Evolutionary conservation across 306 rosid species (phyloP), one percentile per base, ranked within the genome.

Genomic region (Vigna unguiculata): DNA sequence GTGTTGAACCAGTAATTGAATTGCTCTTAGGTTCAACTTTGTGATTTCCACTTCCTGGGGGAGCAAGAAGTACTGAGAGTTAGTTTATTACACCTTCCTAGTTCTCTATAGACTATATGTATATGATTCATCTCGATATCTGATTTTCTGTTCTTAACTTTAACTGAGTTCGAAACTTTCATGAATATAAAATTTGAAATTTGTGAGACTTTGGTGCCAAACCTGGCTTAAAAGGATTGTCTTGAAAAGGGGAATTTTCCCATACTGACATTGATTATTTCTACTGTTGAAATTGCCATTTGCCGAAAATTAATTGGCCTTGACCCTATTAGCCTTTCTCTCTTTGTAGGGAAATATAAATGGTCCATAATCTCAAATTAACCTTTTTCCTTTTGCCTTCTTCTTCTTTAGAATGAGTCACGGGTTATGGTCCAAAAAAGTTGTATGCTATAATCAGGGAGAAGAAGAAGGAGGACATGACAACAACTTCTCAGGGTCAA

Each of bases 401-500:
- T 82, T 65, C 75, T 74, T 81, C 67, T 59, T 51, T 58, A 68
- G 66, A 78, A 73, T 62, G 59, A 51, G 62, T 83, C 80, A 66
- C 80, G 83, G 83, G 83, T 73, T 21, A 72, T 78, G 83, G 83
- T 66, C 80, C 83, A 72, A 28, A 73, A 66, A 43, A 55, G 81
- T 60, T 61, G 22, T 14, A 80, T 78, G 75, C 83, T 41, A 67
- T 73, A 59, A 67, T 58, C 43, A 67, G 40, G 64, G 54, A 28
- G 72, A 34, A 73, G 40, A 57, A 59, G 7, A 70, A 70, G 70
- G 15, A 30, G 12, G 48, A 58, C 7, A 74, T n/a, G 67, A 65
- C 19, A 76, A 82, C 70, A 66, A 47, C 78, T 52, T 49, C 77
- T 22, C 81, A 45, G 63, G 61, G 83, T 73, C 68, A 78, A 83